Evolutionary conservation across 202 grass and related monocot genomes (phyloP), one percentile per base, ranked within the genome.

Genomic region (Digitaria exilis): DNA sequence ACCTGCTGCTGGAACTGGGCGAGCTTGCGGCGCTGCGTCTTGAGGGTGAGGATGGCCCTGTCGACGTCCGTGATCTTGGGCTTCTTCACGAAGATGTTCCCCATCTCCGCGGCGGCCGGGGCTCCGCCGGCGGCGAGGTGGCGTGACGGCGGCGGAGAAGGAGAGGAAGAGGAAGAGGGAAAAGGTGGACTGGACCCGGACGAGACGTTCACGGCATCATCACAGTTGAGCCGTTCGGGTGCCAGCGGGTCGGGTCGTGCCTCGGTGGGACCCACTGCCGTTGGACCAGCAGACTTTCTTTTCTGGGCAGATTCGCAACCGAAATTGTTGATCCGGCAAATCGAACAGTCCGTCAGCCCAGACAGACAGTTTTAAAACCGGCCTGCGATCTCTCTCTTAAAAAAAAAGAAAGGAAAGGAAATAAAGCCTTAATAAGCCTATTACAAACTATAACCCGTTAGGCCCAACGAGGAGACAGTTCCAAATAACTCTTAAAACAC

Each of bases 41-140:
- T 98, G 89, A 96, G 93, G 78, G 89, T 79, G 65, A 98, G 85
- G 86, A 98, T 98, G 52, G 96, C 93, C 76, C 86, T 90, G 89
- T 98, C 96, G 15, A 98, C 96, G 16, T 96, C 96, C 34, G 96
- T 96, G 80, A 98, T 88, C 87, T 96, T 98, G 25, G 91, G 93
- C 79, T 99, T 96, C 96, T 99, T 99, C 83, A 87, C 88, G 86
- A 99, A 96, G 34, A 99, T 68, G 88, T 99, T 99, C 87, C 96
- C 96, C 96, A 99, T 99, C 80, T 32, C 21, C 12, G n/a, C 22
- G 49, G 21, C 5, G 9, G 28, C 4, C 0, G n/a, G 22, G 29
- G 2, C n/a, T 17, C 49, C 67, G 68, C 84, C 73, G 73, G 19
- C 74, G 66, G 57, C 82, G 69, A 58, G 77, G 82, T 46, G 55